Conservation (phyloP, 2,329 filamentous ascomycete species). For the Sarocladiaceae sp. region DNA sequence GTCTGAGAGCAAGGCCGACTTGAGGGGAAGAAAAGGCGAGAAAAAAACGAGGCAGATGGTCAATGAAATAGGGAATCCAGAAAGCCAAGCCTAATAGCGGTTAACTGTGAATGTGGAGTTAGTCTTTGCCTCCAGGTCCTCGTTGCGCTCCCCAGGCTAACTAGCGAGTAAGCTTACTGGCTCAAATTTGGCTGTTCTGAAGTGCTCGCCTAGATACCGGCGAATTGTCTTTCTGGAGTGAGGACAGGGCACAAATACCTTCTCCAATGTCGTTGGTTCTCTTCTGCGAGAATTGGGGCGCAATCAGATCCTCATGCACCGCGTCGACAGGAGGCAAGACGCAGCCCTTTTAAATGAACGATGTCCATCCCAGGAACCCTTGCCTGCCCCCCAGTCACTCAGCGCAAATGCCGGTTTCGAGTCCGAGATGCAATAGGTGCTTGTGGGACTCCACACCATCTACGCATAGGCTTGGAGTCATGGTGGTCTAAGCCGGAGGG, state of each 20-base stretch:
- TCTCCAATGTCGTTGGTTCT: too few species aligned
- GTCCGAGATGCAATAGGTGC: conserved; percentile 3
- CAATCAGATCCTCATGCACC: background rate
- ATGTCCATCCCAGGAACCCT: background rate
- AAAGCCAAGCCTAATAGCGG: conserved; percentile 1
- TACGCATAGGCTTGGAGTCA: background rate
- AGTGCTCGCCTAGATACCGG: background rate
- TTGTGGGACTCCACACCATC: conserved; percentile 5
- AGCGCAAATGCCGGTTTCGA: conserved; percentile 5
- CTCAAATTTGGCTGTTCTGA: background rate
- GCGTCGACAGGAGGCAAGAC: background rate
- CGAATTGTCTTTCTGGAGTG: background rate
- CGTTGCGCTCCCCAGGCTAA: background rate
- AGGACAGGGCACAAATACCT: too few species aligned
- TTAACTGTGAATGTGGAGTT: conserved; percentile 1
- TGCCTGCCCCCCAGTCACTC: background rate
- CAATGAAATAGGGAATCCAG: conserved; percentile 2
- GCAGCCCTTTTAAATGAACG: conserved; percentile 3
- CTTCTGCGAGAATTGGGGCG: background rate
- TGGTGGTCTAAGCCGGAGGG: background rate
- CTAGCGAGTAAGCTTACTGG: conserved; percentile 5
- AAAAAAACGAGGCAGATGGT: background rate
- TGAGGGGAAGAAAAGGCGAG: background rate
- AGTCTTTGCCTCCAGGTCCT: background rate
- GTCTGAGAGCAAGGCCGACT: background rate